These are phyloP conservation scores for Globisporangium paddicum DNA, from an alignment of 352 stramenopile species.

Conservation along the genomic window DNA sequence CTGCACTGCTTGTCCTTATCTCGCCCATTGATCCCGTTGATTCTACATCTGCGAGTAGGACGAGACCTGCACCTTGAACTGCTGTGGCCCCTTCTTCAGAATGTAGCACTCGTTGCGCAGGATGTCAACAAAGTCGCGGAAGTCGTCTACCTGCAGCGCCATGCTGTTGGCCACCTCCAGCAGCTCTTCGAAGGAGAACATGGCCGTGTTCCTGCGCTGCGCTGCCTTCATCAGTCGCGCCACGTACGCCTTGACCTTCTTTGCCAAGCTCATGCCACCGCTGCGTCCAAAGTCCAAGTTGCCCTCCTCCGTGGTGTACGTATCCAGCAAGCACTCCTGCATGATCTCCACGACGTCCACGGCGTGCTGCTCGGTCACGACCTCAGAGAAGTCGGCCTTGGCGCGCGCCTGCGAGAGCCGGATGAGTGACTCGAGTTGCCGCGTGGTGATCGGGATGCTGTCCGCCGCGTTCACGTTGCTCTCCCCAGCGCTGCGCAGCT, in stretches of 20 bases:
- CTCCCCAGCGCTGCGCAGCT: conserved; percentile 71
- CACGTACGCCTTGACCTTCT: conserved; percentile 83
- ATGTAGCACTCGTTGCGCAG: conserved; percentile 86
- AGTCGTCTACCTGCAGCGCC: conserved; percentile 71
- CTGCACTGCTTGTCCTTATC: neutral
- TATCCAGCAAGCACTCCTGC: conserved; percentile 90
- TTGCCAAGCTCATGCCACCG: conserved; percentile 57
- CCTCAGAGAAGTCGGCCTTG: conserved; percentile 92
- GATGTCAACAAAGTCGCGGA: conserved; percentile 81
- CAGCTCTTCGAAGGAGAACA: conserved; percentile 80
- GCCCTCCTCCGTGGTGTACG: conserved; percentile 85
- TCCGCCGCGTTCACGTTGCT: conserved; percentile 34
- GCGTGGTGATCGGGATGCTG: conserved; percentile 91
- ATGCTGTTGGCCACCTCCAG: conserved; percentile 71
- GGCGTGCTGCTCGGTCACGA: conserved; percentile 92
- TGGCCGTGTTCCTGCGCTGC: conserved; percentile 39
- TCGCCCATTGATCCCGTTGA: neutral
- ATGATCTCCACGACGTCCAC: conserved; percentile 97
- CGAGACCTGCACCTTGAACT: conserved; percentile 75
- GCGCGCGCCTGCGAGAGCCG: conserved; percentile 90
- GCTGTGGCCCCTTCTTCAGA: conserved; percentile 73
- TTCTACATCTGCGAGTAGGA: conserved; percentile 29
- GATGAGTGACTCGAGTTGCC: conserved; percentile 95
- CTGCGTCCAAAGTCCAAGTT: conserved; percentile 83
- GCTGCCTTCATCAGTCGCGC: conserved; percentile 69